Evolutionary conservation across 2,329 filamentous ascomycete genomes (phyloP).

Genomic region (Herpotrichia juniperi): DNA sequence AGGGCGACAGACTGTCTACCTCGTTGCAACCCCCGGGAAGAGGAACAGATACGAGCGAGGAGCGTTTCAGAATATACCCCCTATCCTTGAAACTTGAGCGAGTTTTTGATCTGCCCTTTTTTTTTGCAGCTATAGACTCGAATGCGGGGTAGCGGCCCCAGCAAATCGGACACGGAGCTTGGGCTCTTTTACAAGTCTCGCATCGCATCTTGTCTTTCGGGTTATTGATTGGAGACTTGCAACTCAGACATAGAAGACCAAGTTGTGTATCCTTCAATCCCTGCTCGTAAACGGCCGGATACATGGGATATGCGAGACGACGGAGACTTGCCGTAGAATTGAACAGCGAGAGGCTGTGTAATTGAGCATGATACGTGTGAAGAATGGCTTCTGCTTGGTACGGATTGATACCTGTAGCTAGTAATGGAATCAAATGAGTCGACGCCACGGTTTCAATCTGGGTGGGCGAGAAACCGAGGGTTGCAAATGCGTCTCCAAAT

Average conservation of each 20-base stretch:
- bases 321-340: conserved; percentile 63
- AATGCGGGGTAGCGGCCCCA: conserved; percentile 52
- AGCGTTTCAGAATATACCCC: conserved; percentile 33
- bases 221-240: conserved; percentile 62
- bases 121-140: conserved; percentile 38
- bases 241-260: conserved; percentile 61
- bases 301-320: conserved; percentile 59
- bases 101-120: conserved; percentile 32
- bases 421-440: conserved; percentile 46
- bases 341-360: conserved; percentile 54
- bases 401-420: conserved; percentile 53
- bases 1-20: conserved; percentile 26
- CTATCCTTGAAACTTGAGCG: conserved; percentile 27
- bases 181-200: conserved; percentile 55
- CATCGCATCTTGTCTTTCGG: conserved; percentile 58
- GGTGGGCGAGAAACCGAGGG: conserved; percentile 43
- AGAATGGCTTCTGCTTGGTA: conserved; percentile 63
- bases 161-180: conserved; percentile 52
- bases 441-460: conserved; percentile 50
- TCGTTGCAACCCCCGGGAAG: conserved; percentile 15
- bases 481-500: conserved; percentile 48
- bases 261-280: conserved; percentile 60
- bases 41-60: conserved; percentile 26
- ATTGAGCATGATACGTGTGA: conserved; percentile 62
- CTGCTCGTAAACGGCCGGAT: conserved; percentile 64